Conservation (phyloP, 768 basidiomycete species). For the Ramaria rubella region DNA sequence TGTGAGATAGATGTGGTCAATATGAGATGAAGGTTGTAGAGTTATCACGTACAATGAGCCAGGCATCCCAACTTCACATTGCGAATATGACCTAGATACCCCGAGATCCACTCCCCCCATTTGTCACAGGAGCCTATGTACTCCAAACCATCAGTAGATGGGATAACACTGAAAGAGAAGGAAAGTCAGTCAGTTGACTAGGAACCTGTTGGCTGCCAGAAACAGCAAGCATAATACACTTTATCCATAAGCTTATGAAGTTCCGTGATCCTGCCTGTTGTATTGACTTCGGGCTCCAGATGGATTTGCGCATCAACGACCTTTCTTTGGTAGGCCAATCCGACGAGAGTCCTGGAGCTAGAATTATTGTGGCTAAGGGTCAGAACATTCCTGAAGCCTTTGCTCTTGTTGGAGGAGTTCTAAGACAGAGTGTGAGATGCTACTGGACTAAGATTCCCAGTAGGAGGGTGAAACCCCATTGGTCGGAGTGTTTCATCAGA, state of each 20-base stretch:
- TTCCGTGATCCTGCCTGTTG: slow-evolving; percentile 50
- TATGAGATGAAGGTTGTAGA: not conserved
- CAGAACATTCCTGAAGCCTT: not conserved
- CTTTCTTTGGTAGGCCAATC: slow-evolving; percentile 66
- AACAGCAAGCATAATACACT: no score
- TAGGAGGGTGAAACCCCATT: not conserved
- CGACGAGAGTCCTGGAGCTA: slow-evolving; percentile 59
- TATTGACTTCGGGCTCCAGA: slow-evolving; percentile 42
- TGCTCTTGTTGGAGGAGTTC: slow-evolving; percentile 8
- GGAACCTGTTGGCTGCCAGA: not conserved
- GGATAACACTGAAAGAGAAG: slow-evolving; percentile 60
- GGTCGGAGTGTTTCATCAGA: not conserved
- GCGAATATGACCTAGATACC: slow-evolving; percentile 38
- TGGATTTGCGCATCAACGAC: slow-evolving; percentile 53
- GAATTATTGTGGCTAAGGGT: slow-evolving; percentile 49
- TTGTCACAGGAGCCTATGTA: slow-evolving; percentile 73
- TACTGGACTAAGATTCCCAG: not conserved
- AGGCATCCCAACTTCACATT: slow-evolving; percentile 45
- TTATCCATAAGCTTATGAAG: slow-evolving; percentile 61
- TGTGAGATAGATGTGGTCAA: slow-evolving; percentile 14
- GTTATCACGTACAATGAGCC: slow-evolving; percentile 48
- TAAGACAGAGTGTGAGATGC: not conserved
- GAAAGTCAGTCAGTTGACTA: not conserved
- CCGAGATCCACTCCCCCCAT: slow-evolving; percentile 70
- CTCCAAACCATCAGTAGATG: slow-evolving; percentile 76